Percentiles rank a stretch among this genome's conserved stretches.
These are phyloP conservation scores for Phlyctochytrium arcticum DNA, from an alignment of 192 early-diverging fungal genomes.

Conservation along the genomic window DNA sequence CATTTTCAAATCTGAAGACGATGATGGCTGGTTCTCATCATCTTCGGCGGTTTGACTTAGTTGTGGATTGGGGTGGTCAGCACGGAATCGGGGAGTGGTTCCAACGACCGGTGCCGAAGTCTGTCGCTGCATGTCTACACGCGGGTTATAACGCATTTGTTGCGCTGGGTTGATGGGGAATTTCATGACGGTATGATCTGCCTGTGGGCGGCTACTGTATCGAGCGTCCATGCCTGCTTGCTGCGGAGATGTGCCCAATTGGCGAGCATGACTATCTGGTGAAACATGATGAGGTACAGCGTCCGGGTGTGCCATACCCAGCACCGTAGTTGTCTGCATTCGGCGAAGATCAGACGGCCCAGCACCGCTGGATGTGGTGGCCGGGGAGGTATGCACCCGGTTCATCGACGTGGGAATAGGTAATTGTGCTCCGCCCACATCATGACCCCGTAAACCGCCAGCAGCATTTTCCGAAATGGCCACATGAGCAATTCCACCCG, in stretches of 20 bases:
- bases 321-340: not conserved
- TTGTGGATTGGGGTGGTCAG: not conserved
- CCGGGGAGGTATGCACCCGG: constrained; percentile 17
- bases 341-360: not conserved
- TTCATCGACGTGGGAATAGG: not conserved
- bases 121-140: constrained; percentile 9
- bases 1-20: not conserved
- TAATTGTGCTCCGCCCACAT: not conserved
- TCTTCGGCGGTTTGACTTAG: not conserved
- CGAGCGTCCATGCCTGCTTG: not conserved
- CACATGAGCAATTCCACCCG: not conserved
- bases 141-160: not conserved
- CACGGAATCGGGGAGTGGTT: too few species aligned
- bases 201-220: not conserved
- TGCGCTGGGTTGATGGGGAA: not conserved
- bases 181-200: not conserved
- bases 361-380: not conserved
- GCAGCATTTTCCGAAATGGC: constrained; percentile 5
- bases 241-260: not conserved
- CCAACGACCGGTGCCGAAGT: constrained; percentile 6
- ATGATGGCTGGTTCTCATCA: too few species aligned
- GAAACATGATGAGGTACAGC: too few species aligned
- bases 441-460: not conserved
- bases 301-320: constrained; percentile 11
- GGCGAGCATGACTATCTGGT: too few species aligned